Conservation (phyloP, 1,139 yeast genomes). For the Yamadazyma trypodendri region DNA sequence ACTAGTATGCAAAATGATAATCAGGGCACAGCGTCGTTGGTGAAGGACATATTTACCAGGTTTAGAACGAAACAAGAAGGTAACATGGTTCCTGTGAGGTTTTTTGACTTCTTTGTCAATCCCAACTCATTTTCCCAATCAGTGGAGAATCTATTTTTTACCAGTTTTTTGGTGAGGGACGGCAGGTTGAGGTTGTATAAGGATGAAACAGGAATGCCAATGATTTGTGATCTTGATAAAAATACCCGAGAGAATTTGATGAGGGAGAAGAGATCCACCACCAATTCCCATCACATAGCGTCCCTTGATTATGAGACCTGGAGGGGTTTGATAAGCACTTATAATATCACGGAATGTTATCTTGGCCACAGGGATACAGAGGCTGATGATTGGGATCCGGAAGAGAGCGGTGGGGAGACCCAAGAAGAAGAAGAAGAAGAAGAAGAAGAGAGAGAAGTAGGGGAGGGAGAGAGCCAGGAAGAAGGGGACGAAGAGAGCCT, state of each 20-base stretch:
- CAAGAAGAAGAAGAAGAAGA: neutral
- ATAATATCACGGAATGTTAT: slow-evolving; percentile 52
- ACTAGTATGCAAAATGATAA: slow-evolving; percentile 50
- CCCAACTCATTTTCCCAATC: slow-evolving; percentile 77
- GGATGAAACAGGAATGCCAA: slow-evolving; percentile 47
- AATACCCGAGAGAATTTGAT: slow-evolving; percentile 5
- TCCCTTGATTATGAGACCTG: slow-evolving; percentile 67
- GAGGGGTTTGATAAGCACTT: slow-evolving; percentile 50
- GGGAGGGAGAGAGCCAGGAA: neutral
- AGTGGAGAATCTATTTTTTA: slow-evolving; percentile 78
- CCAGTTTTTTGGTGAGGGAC: slow-evolving; percentile 77
- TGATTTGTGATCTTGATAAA: slow-evolving; percentile 22
- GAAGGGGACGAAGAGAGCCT: neutral
- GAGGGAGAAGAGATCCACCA: slow-evolving; percentile 2
- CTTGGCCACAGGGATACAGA: slow-evolving; percentile 43
- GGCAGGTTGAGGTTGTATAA: slow-evolving; percentile 56
- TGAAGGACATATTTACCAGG: slow-evolving; percentile 45
- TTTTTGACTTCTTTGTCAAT: slow-evolving; percentile 68
- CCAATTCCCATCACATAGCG: slow-evolving; percentile 63
- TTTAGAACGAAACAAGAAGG: slow-evolving; percentile 28
- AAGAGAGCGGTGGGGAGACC: slow-evolving; percentile 13
- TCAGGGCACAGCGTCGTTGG: slow-evolving; percentile 62
- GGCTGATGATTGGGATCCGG: slow-evolving; percentile 29
- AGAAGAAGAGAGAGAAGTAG: neutral
- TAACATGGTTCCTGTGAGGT: slow-evolving; percentile 41